Conservation (phyloP, 2,329 filamentous ascomycete genomes). For the Fusarium bactridioides region DNA sequence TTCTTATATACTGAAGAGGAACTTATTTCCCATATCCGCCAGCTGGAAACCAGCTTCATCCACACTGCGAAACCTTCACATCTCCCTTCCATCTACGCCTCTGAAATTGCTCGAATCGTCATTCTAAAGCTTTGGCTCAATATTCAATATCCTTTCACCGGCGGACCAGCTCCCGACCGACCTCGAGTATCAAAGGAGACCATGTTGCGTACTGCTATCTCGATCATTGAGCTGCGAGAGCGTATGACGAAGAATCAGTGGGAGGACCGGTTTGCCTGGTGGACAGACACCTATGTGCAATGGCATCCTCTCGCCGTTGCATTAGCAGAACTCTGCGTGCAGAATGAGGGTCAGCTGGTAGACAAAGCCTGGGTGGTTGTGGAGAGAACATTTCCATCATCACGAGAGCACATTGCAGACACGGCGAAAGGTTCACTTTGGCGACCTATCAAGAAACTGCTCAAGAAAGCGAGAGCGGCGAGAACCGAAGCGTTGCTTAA, state of each 20-base stretch:
- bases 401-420: constrained; percentile 58
- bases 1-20: constrained; percentile 48
- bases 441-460: constrained; percentile 62
- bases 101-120: constrained; percentile 51
- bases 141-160: constrained; percentile 55
- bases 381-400: constrained; percentile 54
- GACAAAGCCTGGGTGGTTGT: constrained; percentile 60
- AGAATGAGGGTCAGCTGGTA: constrained; percentile 55
- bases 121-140: constrained; percentile 58
- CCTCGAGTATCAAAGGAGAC: constrained; percentile 50
- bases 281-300: constrained; percentile 59
- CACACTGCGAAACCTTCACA: constrained; percentile 45
- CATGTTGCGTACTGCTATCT: constrained; percentile 57
- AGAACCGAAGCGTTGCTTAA: constrained; percentile 45
- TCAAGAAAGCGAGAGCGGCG: constrained; percentile 57
- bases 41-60: constrained; percentile 52
- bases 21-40: constrained; percentile 50
- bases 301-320: constrained; percentile 64
- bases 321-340: constrained; percentile 60
- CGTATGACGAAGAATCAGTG: constrained; percentile 45
- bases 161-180: constrained; percentile 39
- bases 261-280: constrained; percentile 55
- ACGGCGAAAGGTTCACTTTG: constrained; percentile 59
- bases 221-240: constrained; percentile 54
- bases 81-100: constrained; percentile 49